Evolutionary conservation across 257 asterid species (phyloP).

Genomic region (Gentiana straminea): DNA sequence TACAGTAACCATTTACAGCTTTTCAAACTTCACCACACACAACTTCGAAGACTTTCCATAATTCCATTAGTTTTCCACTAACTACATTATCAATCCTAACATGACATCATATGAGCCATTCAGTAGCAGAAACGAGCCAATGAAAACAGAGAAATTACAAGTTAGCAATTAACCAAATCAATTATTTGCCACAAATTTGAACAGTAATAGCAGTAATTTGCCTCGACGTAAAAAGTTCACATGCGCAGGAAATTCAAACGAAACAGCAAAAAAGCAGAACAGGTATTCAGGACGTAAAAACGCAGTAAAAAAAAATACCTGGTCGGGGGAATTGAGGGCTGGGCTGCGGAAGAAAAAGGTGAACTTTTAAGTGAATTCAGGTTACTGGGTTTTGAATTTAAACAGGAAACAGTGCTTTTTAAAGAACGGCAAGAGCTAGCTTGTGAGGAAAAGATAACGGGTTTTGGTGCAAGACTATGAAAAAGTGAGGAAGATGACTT

Average conservation of each 20-base stretch:
- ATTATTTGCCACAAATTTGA: too few species aligned
- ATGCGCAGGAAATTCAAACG: not conserved
- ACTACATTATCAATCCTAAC: not conserved
- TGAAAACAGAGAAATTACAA: too few species aligned
- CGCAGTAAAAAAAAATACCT: slow-evolving; percentile 6
- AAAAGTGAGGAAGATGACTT: slow-evolving; percentile 4
- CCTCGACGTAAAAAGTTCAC: too few species aligned
- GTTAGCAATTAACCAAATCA: too few species aligned
- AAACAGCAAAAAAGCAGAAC: too few species aligned
- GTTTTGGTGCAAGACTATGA: not conserved
- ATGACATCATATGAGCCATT: too few species aligned
- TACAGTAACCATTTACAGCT: not conserved
- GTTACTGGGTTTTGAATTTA: slow-evolving; percentile 3
- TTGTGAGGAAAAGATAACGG: slow-evolving; percentile 7
- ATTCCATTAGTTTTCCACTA: not conserved
- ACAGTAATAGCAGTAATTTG: too few species aligned
- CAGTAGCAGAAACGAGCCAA: too few species aligned
- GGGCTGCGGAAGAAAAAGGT: slow-evolving; percentile 26
- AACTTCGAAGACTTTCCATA: not conserved
- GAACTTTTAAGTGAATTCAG: slow-evolving; percentile 5
- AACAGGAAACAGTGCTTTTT: not conserved
- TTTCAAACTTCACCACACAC: not conserved
- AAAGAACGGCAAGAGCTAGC: not conserved
- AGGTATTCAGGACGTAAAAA: not conserved
- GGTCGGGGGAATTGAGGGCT: slow-evolving; percentile 45